These are phyloP conservation scores for Albifimbria verrucaria DNA, from an alignment of 2,329 filamentous ascomycete species.

Conservation along the genomic window DNA sequence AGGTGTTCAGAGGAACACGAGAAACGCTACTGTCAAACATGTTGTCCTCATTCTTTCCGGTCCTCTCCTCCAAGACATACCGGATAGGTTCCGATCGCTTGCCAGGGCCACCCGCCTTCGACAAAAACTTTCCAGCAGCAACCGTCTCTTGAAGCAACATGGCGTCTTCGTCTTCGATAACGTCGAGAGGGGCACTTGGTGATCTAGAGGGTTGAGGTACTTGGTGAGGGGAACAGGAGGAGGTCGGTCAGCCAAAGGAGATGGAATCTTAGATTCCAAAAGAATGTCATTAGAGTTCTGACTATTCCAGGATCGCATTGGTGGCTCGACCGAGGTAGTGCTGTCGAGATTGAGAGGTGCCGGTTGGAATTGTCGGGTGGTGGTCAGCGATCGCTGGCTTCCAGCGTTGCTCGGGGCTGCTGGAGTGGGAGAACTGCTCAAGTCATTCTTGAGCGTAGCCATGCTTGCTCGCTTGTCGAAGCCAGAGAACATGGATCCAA, in stretches of 20 bases:
- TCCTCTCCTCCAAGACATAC: slow-evolving; percentile 24
- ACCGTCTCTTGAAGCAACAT: slow-evolving; percentile 51
- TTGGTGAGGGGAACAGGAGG: slow-evolving; percentile 40
- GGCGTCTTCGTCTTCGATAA: slow-evolving; percentile 50
- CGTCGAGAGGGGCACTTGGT: slow-evolving; percentile 31
- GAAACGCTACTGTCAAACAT: slow-evolving; percentile 49
- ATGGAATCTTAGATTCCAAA: slow-evolving; percentile 34
- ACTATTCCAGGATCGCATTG: slow-evolving; percentile 48
- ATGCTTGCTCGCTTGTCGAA: slow-evolving; percentile 54
- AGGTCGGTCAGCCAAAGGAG: slow-evolving; percentile 33
- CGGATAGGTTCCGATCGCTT: slow-evolving; percentile 37
- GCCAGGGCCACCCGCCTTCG: slow-evolving; percentile 15
- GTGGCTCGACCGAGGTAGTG: slow-evolving; percentile 39
- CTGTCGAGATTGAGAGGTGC: slow-evolving; percentile 46
- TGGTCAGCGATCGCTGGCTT: slow-evolving; percentile 43
- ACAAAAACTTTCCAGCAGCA: slow-evolving; percentile 45
- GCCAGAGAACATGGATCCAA: slow-evolving; percentile 53
- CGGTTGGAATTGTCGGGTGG: slow-evolving; percentile 39
- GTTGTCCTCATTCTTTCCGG: slow-evolving; percentile 46
- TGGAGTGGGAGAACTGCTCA: neutral
- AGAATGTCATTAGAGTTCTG: slow-evolving; percentile 45
- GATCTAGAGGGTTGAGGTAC: slow-evolving; percentile 23
- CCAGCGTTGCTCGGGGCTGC: slow-evolving; percentile 17
- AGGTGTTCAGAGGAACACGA: slow-evolving; percentile 32
- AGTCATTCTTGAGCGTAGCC: slow-evolving; percentile 43